phyloP scores from a whole-genome alignment of 352 stramenopile genomes.

The Pythium grandisporangium region DNA sequence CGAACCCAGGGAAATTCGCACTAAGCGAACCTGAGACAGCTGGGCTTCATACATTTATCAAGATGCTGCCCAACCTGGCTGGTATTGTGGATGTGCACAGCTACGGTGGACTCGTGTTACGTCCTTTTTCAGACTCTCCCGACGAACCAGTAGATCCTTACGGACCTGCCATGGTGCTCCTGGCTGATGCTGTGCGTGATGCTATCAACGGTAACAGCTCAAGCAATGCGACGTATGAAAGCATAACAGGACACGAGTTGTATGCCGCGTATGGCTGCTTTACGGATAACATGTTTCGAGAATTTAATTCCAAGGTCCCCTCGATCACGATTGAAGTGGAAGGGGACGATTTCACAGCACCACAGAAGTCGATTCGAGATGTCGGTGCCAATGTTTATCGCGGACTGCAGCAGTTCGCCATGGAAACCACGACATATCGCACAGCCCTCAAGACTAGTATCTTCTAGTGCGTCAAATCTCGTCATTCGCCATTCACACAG shows the following conservation, averaged over 20 bases:
- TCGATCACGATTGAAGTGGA: conserved; percentile 65
- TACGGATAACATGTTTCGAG: conserved; percentile 47
- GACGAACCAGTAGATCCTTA: conserved; percentile 30
- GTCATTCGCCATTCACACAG: too few species aligned
- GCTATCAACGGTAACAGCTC: conserved; percentile 9
- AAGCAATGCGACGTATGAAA: conserved; percentile 19
- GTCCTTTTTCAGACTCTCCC: conserved; percentile 49
- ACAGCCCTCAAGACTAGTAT: conserved; percentile 27
- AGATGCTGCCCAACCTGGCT: conserved; percentile 21
- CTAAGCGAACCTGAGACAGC: conserved; percentile 48
- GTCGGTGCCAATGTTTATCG: conserved; percentile 47
- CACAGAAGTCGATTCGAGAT: conserved; percentile 41
- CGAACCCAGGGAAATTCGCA: conserved; percentile 39
- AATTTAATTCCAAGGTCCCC: conserved; percentile 55
- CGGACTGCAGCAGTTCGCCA: conserved; percentile 47
- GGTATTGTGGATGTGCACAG: conserved; percentile 63
- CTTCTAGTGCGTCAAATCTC: too few species aligned
- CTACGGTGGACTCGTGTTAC: conserved; percentile 45
- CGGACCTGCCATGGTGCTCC: conserved; percentile 28
- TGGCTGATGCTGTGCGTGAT: conserved; percentile 35
- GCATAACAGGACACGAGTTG: conserved; percentile 36
- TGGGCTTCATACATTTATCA: conserved; percentile 49
- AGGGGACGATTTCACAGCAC: conserved; percentile 53
- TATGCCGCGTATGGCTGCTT: conserved; percentile 70
- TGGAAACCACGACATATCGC: conserved; percentile 35